A percentile compares a stretch with the other conserved stretches of the same genome.
Evolutionary conservation across 257 asterid species (phyloP).

Genomic region (Solanum etuberosum): DNA sequence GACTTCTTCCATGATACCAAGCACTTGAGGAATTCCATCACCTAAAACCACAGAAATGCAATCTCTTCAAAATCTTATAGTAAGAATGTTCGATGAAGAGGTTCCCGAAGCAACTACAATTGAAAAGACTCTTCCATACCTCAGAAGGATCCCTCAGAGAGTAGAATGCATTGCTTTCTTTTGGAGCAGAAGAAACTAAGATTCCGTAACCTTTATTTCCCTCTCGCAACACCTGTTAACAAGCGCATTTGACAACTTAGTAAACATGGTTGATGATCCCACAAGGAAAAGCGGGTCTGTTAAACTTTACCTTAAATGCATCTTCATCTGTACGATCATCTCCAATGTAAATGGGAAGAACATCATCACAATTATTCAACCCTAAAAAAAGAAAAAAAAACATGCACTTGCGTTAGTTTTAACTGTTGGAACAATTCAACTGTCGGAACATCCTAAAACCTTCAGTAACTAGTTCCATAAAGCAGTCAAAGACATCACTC

Average conservation of each 20-base stretch:
- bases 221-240: constrained; percentile 55
- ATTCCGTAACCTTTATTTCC: constrained; percentile 74
- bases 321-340: constrained; percentile 98
- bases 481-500: constrained; percentile 11
- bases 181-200: constrained; percentile 73
- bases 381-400: constrained; percentile 18
- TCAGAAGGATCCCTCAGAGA: constrained; percentile 84
- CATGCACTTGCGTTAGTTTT: neutral
- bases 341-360: constrained; percentile 83
- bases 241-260: neutral
- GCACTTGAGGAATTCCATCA: constrained; percentile 71
- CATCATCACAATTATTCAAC: constrained; percentile 48
- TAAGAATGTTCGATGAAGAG: neutral
- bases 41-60: constrained; percentile 27
- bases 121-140: constrained; percentile 27
- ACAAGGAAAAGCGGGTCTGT: neutral
- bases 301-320: constrained; percentile 69
- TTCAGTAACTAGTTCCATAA: neutral
- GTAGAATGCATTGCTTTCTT: constrained; percentile 80
- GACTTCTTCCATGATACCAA: constrained; percentile 68
- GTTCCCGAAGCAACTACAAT: neutral
- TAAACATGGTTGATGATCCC: neutral
- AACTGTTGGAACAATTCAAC: neutral
- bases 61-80: neutral
- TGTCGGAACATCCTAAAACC: neutral